These are phyloP conservation scores for Hymenoscyphus linearis DNA, from an alignment of 2,329 filamentous ascomycete genomes.

Conservation along the genomic window DNA sequence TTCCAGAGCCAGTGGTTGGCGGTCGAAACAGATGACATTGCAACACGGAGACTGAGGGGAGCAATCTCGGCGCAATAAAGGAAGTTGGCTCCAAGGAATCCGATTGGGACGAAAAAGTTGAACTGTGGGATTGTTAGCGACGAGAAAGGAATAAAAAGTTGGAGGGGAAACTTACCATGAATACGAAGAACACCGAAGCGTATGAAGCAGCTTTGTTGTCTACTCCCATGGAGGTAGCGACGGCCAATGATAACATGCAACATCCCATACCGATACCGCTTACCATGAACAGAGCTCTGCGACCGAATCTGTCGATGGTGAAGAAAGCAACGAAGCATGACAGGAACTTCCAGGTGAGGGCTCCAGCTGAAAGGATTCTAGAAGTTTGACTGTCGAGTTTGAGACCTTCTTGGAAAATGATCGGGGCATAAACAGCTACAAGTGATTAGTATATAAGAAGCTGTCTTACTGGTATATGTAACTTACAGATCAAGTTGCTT, in stretches of 20 bases:
- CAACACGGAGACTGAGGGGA: conserved; percentile 45
- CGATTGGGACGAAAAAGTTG: conserved; percentile 55
- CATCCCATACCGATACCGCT: conserved; percentile 49
- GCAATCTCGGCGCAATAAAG: conserved; percentile 55
- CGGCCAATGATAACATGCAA: conserved; percentile 50
- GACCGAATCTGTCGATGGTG: conserved; percentile 62
- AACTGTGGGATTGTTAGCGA: conserved; percentile 35
- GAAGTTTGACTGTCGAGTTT: conserved; percentile 42
- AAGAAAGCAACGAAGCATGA: conserved; percentile 42
- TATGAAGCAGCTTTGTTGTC: conserved; percentile 44
- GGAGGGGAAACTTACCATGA: conserved; percentile 24
- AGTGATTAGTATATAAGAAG: conserved; percentile 10
- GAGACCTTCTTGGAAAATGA: conserved; percentile 43
- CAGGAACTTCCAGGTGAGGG: conserved; percentile 52
- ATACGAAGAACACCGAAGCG: conserved; percentile 50
- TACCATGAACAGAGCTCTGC: conserved; percentile 49
- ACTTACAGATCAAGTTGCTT: conserved; percentile 7
- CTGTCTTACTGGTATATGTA: not conserved
- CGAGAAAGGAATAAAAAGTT: not conserved
- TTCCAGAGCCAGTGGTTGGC: conserved; percentile 49
- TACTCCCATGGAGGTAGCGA: conserved; percentile 44
- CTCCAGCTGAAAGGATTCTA: conserved; percentile 42
- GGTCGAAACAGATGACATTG: conserved; percentile 40
- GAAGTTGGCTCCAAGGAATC: conserved; percentile 55
- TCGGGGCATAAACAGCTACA: conserved; percentile 40